These are phyloP conservation scores for Ustanciosporium gigantosporum DNA, from an alignment of 1,284 basidiomycete species.

Conservation along the genomic window DNA sequence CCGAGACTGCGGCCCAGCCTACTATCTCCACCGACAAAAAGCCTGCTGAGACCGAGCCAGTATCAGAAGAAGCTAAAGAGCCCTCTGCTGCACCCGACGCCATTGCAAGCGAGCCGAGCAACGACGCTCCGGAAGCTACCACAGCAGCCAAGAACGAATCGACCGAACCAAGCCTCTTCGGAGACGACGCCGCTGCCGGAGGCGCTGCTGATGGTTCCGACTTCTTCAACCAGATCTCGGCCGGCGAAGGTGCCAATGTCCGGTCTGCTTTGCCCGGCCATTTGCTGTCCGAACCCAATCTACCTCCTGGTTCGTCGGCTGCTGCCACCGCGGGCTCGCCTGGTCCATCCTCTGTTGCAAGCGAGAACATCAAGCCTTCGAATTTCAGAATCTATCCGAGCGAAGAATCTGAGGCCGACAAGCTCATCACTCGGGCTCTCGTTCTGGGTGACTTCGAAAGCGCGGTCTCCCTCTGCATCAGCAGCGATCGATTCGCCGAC, in stretches of 20 bases:
- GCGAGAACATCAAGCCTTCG: constrained; percentile 68
- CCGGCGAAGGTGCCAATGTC: constrained; percentile 15
- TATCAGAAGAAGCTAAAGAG: constrained; percentile 32
- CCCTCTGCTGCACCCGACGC: constrained; percentile 46
- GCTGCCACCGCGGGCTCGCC: constrained; percentile 65
- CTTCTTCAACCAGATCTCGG: constrained; percentile 79
- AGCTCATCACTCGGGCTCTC: constrained; percentile 86
- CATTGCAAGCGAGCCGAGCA: constrained; percentile 2
- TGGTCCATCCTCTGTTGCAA: constrained; percentile 73
- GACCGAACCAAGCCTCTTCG: constrained; percentile 76
- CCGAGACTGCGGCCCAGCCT: constrained; percentile 58
- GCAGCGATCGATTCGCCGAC: constrained; percentile 87
- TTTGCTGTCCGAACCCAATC: constrained; percentile 69
- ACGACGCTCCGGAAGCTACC: constrained; percentile 1
- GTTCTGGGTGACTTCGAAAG: constrained; percentile 92
- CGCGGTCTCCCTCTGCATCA: constrained; percentile 88
- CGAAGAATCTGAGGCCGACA: constrained; percentile 85
- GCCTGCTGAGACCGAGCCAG: constrained; percentile 63
- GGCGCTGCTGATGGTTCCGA: constrained; percentile 72
- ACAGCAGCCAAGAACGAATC: constrained; percentile 62
- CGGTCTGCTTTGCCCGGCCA: constrained; percentile 68
- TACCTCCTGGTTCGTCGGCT: constrained; percentile 29
- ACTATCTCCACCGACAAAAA: constrained; percentile 32
- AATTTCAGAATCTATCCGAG: constrained; percentile 89
- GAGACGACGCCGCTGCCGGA: constrained; percentile 69